Conservation (phyloP, 2,329 filamentous ascomycete genomes). For the Fusarium vanettenii region DNA sequence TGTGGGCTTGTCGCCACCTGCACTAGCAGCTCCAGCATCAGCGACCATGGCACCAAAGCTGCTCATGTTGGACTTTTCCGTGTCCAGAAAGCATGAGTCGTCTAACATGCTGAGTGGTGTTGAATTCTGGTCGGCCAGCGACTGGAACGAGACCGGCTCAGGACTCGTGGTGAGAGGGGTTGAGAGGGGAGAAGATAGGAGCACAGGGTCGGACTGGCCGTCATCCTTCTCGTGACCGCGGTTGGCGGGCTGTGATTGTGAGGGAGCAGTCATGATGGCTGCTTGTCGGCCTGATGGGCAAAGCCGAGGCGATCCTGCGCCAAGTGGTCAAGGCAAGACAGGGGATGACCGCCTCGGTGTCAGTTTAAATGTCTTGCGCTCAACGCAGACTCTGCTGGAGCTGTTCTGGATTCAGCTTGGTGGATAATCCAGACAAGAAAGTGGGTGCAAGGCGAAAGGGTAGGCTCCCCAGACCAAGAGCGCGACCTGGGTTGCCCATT, state of each 20-base stretch:
- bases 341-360: conserved; percentile 33
- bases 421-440: conserved; percentile 18
- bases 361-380: conserved; percentile 19
- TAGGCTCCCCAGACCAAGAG: neutral
- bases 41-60: conserved; percentile 10
- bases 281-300: conserved; percentile 15
- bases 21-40: conserved; percentile 24
- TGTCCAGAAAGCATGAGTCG: conserved; percentile 39
- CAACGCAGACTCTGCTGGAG: conserved; percentile 13
- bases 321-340: conserved; percentile 12
- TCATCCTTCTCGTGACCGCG: conserved; percentile 36
- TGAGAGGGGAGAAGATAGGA: conserved; percentile 42
- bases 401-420: conserved; percentile 8
- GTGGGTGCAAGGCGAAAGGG: conserved; percentile 26
- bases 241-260: conserved; percentile 6
- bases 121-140: conserved; percentile 44
- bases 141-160: conserved; percentile 43
- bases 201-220: conserved; percentile 16
- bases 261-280: conserved; percentile 32
- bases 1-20: conserved; percentile 33
- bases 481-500: neutral
- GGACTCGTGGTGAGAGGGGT: conserved; percentile 42
- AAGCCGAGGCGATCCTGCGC: conserved; percentile 30
- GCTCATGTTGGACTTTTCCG: conserved; percentile 14
- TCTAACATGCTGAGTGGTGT: conserved; percentile 46